phyloP scores from a whole-genome alignment of 148 eudicot species.

The Cornus kousa region DNA sequence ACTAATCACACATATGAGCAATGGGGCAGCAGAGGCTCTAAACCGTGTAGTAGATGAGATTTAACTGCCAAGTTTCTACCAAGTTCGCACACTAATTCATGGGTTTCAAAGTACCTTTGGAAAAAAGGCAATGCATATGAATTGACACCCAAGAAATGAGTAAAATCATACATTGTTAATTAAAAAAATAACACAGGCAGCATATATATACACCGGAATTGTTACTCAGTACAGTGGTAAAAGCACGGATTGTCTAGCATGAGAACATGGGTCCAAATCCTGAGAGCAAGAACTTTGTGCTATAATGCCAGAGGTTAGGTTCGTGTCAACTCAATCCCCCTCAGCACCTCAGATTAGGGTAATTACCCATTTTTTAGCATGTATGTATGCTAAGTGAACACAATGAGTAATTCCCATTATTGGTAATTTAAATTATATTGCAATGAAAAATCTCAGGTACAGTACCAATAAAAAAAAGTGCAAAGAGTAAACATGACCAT shows the following conservation, averaged over 20 bases:
- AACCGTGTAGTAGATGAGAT: not conserved
- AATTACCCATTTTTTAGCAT: not conserved
- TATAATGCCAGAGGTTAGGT: not conserved
- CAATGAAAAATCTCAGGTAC: not conserved
- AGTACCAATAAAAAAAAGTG: not conserved
- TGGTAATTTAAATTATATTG: not conserved
- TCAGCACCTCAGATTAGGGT: not conserved
- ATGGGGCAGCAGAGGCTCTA: not conserved
- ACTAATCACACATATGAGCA: not conserved
- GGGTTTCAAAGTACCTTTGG: not conserved
- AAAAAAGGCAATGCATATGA: not conserved
- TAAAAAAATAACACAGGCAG: too few relatives aligned
- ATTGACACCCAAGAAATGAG: not conserved
- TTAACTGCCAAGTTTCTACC: not conserved
- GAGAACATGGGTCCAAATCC: too few relatives aligned
- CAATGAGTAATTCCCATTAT: not conserved
- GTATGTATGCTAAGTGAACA: not conserved
- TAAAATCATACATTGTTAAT: not conserved
- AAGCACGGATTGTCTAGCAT: too few relatives aligned
- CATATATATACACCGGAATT: too few relatives aligned
- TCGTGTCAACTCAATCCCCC: not conserved
- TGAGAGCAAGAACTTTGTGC: not conserved
- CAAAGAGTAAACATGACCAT: not conserved
- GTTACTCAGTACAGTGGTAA: too few relatives aligned
- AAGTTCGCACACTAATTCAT: not conserved